Conservation (phyloP, 2,329 filamentous ascomycete genomes). For the Scolecobasidium constrictum region DNA sequence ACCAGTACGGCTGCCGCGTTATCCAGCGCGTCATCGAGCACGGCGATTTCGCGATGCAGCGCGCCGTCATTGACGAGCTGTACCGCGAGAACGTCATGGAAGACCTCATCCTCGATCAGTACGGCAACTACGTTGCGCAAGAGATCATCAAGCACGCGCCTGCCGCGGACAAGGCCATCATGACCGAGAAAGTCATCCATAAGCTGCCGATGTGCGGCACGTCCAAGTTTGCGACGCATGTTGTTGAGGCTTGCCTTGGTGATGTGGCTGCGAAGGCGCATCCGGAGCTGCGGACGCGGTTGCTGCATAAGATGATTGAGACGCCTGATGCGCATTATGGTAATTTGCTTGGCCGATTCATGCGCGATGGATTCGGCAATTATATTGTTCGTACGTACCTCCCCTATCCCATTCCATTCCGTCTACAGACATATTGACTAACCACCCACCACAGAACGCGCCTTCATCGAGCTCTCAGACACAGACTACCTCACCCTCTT, state of each 20-base stretch:
- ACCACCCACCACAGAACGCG: slow-evolving; percentile 54
- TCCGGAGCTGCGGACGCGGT: slow-evolving; percentile 55
- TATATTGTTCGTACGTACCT: slow-evolving; percentile 85
- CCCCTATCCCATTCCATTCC: background rate
- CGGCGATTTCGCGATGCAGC: slow-evolving; percentile 60
- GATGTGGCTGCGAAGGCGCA: slow-evolving; percentile 60
- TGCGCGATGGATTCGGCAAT: slow-evolving; percentile 88
- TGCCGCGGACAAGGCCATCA: slow-evolving; percentile 57
- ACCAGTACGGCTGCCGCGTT: slow-evolving; percentile 83
- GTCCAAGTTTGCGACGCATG: slow-evolving; percentile 95
- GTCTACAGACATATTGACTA: background rate
- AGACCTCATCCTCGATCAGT: slow-evolving; percentile 72
- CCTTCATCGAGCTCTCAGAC: slow-evolving; percentile 43
- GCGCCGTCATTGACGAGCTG: slow-evolving; percentile 66
- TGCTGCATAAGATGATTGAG: too few species aligned
- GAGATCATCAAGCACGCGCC: slow-evolving; percentile 76
- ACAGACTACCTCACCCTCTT: slow-evolving; percentile 32
- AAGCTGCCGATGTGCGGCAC: slow-evolving; percentile 70
- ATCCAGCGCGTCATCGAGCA: slow-evolving; percentile 86
- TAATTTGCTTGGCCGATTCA: slow-evolving; percentile 45
- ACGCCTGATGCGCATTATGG: slow-evolving; percentile 16
- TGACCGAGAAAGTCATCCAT: slow-evolving; percentile 63
- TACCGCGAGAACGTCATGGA: slow-evolving; percentile 60
- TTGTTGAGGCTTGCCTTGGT: slow-evolving; percentile 86
- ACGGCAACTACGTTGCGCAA: slow-evolving; percentile 93